A percentile compares a stretch with the other conserved stretches of the same genome.
phyloP scores from a whole-genome alignment of 2,329 filamentous ascomycete genomes.

The Alternaria triticina region DNA sequence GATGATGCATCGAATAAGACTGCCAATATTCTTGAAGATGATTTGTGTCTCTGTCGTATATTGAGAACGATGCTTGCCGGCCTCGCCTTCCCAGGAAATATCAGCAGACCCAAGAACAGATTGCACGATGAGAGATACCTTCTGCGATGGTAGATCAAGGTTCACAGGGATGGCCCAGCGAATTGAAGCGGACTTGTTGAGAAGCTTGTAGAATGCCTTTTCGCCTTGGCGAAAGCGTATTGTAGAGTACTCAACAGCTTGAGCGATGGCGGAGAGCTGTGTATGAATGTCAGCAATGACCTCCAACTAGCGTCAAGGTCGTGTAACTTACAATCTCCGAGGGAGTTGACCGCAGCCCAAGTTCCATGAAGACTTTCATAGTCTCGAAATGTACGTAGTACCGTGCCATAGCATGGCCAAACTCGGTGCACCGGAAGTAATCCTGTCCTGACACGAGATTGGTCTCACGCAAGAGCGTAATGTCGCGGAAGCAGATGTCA shows the following conservation, averaged over 20 bases:
- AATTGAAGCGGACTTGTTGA: conserved; percentile 73
- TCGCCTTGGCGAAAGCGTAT: conserved; percentile 74
- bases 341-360: conserved; percentile 66
- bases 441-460: conserved; percentile 61
- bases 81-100: conserved; percentile 59
- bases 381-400: conserved; percentile 83
- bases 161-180: conserved; percentile 74
- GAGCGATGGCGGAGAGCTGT: conserved; percentile 70
- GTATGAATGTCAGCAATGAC: conserved; percentile 2
- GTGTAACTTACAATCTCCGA: conserved; percentile 69
- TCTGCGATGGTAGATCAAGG: conserved; percentile 71
- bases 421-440: conserved; percentile 69
- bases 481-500: conserved; percentile 72
- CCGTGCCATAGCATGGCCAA: conserved; percentile 80
- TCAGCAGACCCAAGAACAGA: conserved; percentile 72
- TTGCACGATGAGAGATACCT: conserved; percentile 80
- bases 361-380: conserved; percentile 72
- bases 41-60: conserved; percentile 66
- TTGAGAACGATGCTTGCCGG: conserved; percentile 61
- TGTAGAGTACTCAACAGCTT: conserved; percentile 75
- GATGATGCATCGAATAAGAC: conserved; percentile 75
- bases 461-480: conserved; percentile 67
- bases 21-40: conserved; percentile 72
- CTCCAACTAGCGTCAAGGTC: not conserved
- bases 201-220: conserved; percentile 70